Conservation (phyloP, 345 rosid species). For the Draba incana region DNA sequence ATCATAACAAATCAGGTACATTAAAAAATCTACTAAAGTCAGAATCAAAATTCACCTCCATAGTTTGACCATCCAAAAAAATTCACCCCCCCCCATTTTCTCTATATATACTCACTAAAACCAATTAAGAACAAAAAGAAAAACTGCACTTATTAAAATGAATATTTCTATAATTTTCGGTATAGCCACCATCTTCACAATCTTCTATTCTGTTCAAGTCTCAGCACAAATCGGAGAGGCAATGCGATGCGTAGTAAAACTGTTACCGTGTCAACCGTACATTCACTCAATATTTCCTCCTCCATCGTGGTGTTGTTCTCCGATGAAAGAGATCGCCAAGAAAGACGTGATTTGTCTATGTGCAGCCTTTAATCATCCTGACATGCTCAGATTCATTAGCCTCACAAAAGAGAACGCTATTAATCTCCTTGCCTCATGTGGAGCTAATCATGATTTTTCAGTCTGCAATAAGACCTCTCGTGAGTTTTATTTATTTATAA, state of each 20-base stretch:
- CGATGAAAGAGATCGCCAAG: conserved; percentile 45
- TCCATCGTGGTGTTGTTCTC: conserved; percentile 53
- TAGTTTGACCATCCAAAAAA: neutral
- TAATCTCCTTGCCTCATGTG: conserved; percentile 54
- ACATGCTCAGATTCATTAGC: conserved; percentile 34
- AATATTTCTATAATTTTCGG: neutral
- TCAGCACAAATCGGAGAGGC: conserved; percentile 20
- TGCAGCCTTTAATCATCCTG: conserved; percentile 39
- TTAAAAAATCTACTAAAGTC: neutral
- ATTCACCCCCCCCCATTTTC: neutral
- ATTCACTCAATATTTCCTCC: conserved; percentile 32
- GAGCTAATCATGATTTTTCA: conserved; percentile 38
- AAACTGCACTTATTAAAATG: conserved; percentile 30
- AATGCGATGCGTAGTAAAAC: conserved; percentile 45
- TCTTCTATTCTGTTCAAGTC: conserved; percentile 22
- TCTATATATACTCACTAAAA: neutral
- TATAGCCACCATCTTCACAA: neutral
- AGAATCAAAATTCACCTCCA: conserved; percentile 12
- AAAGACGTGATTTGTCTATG: conserved; percentile 51
- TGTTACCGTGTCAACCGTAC: conserved; percentile 56
- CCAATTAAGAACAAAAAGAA: neutral
- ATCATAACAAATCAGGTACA: conserved; percentile 1
- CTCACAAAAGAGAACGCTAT: conserved; percentile 49
- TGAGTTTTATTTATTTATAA: conserved; percentile 13
- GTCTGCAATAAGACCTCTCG: conserved; percentile 39